Conservation (phyloP, 2,329 filamentous ascomycete species). For the Beauveria scarabaeidicola region DNA sequence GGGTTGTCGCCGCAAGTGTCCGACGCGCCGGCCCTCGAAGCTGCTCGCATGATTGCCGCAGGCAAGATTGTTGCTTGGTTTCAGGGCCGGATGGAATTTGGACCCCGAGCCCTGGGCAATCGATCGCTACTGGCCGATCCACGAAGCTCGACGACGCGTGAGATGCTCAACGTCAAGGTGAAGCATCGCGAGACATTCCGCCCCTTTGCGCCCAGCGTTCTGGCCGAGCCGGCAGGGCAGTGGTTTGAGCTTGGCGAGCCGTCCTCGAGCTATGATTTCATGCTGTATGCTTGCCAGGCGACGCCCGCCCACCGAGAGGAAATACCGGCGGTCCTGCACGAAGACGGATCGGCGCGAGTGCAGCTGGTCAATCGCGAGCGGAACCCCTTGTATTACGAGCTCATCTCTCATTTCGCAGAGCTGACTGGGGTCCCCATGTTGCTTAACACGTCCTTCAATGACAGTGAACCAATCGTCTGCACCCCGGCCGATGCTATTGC, state of each 20-base stretch:
- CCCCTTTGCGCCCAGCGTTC: slow-evolving; percentile 4
- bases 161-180: slow-evolving; percentile 7
- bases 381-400: neutral
- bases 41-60: slow-evolving; percentile 1
- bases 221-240: neutral
- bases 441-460: slow-evolving; percentile 6
- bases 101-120: neutral
- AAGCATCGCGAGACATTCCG: slow-evolving; percentile 7
- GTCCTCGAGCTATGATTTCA: neutral
- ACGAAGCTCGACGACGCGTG: neutral
- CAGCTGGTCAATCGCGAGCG: neutral
- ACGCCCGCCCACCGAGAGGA: neutral
- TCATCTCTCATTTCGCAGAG: neutral
- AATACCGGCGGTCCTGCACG: slow-evolving; percentile 1
- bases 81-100: slow-evolving; percentile 5
- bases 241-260: slow-evolving; percentile 3
- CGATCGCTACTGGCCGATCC: slow-evolving; percentile 6
- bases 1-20: neutral
- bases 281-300: slow-evolving; percentile 3
- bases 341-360: slow-evolving; percentile 2
- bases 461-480: slow-evolving; percentile 4
- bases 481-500: slow-evolving; percentile 3
- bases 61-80: slow-evolving; percentile 7
- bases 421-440: slow-evolving; percentile 1
- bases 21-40: neutral